Conservation (phyloP, 2,329 filamentous ascomycete genomes). For the Sporothrix luriei region DNA sequence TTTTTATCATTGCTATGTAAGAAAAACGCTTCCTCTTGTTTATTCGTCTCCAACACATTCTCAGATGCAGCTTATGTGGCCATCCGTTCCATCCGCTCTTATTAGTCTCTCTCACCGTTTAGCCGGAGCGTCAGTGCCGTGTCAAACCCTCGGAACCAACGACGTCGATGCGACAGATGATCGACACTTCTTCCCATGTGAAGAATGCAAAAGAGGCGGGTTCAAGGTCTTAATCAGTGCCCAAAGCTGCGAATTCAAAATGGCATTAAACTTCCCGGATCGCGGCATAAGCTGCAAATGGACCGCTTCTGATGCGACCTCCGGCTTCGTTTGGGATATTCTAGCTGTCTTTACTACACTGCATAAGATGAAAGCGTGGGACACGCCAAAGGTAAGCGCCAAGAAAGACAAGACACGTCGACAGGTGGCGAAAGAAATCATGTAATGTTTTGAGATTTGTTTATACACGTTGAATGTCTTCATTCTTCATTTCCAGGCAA, state of each 20-base stretch:
- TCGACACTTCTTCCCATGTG: not conserved
- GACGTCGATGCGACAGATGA: slow-evolving; percentile 22
- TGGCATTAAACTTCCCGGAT: not conserved
- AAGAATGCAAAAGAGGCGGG: not conserved
- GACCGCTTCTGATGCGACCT: not conserved
- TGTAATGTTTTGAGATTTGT: too few relatives aligned
- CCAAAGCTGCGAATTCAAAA: not conserved
- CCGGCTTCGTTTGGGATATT: not conserved
- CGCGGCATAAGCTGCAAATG: not conserved
- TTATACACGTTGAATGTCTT: too few relatives aligned
- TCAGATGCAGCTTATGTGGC: not conserved
- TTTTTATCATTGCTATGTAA: too few relatives aligned
- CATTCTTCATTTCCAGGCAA: too few relatives aligned
- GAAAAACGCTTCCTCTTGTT: too few relatives aligned
- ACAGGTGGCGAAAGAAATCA: too few relatives aligned
- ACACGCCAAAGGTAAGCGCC: not conserved
- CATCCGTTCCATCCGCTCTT: not conserved
- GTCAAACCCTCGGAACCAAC: not conserved
- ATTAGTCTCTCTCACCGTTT: not conserved
- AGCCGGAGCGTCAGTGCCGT: slow-evolving; percentile 14
- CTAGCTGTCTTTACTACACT: not conserved
- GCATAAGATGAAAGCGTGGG: not conserved
- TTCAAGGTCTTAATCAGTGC: not conserved
- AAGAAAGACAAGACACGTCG: not conserved
- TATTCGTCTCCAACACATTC: not conserved